These are phyloP conservation scores for Aspergillus ellipticus DNA, from an alignment of 495 filamentous ascomycete genomes.

Conservation along the genomic window DNA sequence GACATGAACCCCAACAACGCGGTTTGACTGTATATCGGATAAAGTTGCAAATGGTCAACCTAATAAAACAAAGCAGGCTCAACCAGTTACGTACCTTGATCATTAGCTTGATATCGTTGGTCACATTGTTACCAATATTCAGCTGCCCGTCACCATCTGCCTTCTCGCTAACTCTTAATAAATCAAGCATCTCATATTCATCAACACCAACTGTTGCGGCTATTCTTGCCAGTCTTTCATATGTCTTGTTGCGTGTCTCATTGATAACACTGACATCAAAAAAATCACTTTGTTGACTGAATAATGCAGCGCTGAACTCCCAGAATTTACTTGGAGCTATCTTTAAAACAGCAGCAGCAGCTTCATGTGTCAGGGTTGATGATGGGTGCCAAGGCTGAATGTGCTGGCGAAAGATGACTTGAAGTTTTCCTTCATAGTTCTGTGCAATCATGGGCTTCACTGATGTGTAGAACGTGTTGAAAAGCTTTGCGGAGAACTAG, in stretches of 20 bases:
- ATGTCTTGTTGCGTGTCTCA: slow-evolving; percentile 82
- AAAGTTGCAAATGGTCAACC: slow-evolving; percentile 11
- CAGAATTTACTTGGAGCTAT: slow-evolving; percentile 69
- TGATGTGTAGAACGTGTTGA: slow-evolving; percentile 61
- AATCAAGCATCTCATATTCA: slow-evolving; percentile 56
- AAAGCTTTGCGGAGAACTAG: slow-evolving; percentile 63
- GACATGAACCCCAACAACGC: slow-evolving; percentile 78
- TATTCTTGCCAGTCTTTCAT: slow-evolving; percentile 67
- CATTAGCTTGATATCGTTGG: slow-evolving; percentile 78
- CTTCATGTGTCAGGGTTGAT: slow-evolving; percentile 83
- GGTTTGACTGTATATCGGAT: slow-evolving; percentile 46
- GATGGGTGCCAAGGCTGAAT: slow-evolving; percentile 96
- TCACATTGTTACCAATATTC: slow-evolving; percentile 74
- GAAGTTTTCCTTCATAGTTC: slow-evolving; percentile 57
- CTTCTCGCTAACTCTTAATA: slow-evolving; percentile 63
- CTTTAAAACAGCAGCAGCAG: slow-evolving; percentile 70
- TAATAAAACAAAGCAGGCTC: neutral
- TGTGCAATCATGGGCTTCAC: slow-evolving; percentile 53
- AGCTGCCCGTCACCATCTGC: slow-evolving; percentile 56
- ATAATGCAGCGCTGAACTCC: slow-evolving; percentile 69
- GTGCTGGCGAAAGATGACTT: slow-evolving; percentile 82
- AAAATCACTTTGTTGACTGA: slow-evolving; percentile 64
- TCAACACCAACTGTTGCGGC: slow-evolving; percentile 64
- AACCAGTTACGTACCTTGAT: slow-evolving; percentile 58
- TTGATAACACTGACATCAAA: slow-evolving; percentile 81